Conservation (phyloP, 2,329 filamentous ascomycete species). For the Capronia americana region DNA sequence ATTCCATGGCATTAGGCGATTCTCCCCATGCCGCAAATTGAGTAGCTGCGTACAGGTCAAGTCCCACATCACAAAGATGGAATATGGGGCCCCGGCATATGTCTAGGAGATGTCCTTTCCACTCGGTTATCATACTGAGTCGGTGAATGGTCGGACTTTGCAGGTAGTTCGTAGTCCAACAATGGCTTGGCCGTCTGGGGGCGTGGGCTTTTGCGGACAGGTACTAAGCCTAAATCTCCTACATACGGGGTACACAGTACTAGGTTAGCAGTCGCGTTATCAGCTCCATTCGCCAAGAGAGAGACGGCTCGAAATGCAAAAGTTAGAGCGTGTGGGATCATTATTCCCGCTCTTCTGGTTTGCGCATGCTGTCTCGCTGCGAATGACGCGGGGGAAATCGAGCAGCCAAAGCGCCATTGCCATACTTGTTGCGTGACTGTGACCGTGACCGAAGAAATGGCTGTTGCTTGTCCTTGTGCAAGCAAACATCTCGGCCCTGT, state of each 20-base stretch:
- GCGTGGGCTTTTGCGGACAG: not conserved
- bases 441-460: not conserved
- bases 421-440: not conserved
- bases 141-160: not conserved
- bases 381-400: not conserved
- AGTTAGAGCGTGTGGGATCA: not conserved
- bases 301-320: not conserved
- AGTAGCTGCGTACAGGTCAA: not conserved
- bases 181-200: not conserved
- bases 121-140: not conserved
- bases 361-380: not conserved
- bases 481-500: not conserved
- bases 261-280: too few relatives aligned
- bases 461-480: conserved; percentile 5
- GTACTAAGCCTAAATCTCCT: not conserved
- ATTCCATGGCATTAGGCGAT: not conserved
- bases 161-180: not conserved
- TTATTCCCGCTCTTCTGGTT: not conserved
- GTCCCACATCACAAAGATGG: conserved; percentile 17
- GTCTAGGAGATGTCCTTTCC: conserved; percentile 11
- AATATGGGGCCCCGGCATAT: conserved; percentile 27
- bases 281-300: not conserved
- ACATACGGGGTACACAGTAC: not conserved
- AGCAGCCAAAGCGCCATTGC: not conserved
- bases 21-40: not conserved